Base-by-base conservation (phyloP, 2,329 filamentous ascomycete genomes). In the Cladosporium halotolerans region DNA sequence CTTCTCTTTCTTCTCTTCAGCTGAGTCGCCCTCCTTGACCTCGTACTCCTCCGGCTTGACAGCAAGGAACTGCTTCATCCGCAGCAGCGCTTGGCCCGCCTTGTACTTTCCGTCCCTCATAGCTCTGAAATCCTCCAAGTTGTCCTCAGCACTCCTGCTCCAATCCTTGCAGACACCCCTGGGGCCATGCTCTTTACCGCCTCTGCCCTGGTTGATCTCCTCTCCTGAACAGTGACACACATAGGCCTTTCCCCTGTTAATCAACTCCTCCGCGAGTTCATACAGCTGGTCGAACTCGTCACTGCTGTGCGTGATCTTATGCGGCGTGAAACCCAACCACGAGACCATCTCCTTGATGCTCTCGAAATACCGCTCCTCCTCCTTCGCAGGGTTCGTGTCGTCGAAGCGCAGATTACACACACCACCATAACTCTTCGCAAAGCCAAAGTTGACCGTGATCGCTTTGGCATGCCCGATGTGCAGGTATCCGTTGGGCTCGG, bases 401-500 rank as follows among this genome's bases (percentile, higher is more conserved):
- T 97, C 93, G 69, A 88, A 96, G 63, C 92, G 80, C 57, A 90
- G 72, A 65, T 86, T 85, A 70, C 83, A 87, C 57, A 84, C 76
- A 55, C 92, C 92, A 34, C 86, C 86, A 67, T 95, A 88, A 66
- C 85, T 84, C 65, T 81, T 83, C 11, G 93, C 92, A 68, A 96
- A 97, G 6, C 92, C 92, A 72, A 97, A 97, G 73, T 97, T 96
- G 70, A 97, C 83, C 0, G 89, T 86, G 69, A 97, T 96, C 18
- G 93, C 92, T 75, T 97, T 97, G 60, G 87, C 88, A 68, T 97
- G 93, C 16, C 92, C 92, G 62, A 97, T 87, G 67, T 96, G 91
- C 9, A 96, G 80, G 68, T 86, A 96, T 52, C 92, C 93, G 69
- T 97, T 97, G 45, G 93, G 93, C 72, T 78, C 76, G 28, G 76